Evolutionary conservation across 1,139 yeast species (phyloP), one percentile per base, ranked within the genome.

Genomic region (Scheffersomyces lignicola): DNA sequence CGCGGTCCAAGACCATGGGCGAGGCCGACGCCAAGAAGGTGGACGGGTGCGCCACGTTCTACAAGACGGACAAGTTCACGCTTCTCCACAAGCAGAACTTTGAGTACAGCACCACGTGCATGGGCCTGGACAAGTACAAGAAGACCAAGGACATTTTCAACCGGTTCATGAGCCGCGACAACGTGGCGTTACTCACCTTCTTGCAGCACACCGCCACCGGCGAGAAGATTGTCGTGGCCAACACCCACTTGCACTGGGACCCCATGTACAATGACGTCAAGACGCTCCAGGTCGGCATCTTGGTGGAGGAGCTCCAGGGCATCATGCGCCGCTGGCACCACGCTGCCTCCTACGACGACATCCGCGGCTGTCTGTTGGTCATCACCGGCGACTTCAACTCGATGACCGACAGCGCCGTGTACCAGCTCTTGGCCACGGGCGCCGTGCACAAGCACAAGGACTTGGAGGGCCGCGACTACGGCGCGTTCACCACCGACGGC

Each of bases 191-290:
- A 40, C 77, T 88, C 35, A 69, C 85, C n/a, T 78, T 82, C 40
- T 75, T 94, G 47, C 90, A 86, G 52, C 94, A 86, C 54, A 62
- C 69, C 27, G 74, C 73, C 35, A 76, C 90, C 8, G 90, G 90
- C 8, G 87, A 83, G 55, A 74, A 76, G 44, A 64, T 92, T 33
- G 72, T 87, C 45, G 72, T 88, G 30, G 89, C 85, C 3, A 92
- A 90, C 51, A 90, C 98, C 0, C 99, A 94, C 71, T 78, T 92
- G 59, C 97, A 90, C 60, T 94, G 98, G 97, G 97, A 92, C 65
- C 98, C 98, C 7, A 89, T 88, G 32, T 87, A 81, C 57, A 87
- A 88, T 56, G 99, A 94, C 65, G 99, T 94, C 40, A 94, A 94
- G 62, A 79, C 97, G 7, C 83, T 94, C 62, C 98, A 94, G 68